phyloP scores from a whole-genome alignment of 768 basidiomycete species.

The Leccinum truebloodii region DNA sequence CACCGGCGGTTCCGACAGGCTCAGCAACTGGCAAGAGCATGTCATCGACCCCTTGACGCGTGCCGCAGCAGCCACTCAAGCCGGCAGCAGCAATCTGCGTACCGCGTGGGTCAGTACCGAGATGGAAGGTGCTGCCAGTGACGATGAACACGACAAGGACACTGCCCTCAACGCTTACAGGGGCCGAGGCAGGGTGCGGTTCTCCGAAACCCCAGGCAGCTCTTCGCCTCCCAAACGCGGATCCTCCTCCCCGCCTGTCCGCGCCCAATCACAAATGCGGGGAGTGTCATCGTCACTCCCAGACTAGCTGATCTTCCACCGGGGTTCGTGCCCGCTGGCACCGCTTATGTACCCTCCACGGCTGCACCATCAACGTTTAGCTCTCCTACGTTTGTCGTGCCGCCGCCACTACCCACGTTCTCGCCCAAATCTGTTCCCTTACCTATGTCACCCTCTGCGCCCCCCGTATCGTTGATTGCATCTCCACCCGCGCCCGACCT shows the following conservation, averaged over 20 bases:
- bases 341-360: constrained; percentile 17
- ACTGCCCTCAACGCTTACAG: constrained; percentile 8
- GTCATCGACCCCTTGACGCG: constrained; percentile 32
- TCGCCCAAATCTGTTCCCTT: constrained; percentile 26
- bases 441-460: constrained; percentile 6
- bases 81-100: constrained; percentile 20
- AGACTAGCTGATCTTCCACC: constrained; percentile 27
- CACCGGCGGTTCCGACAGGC: constrained; percentile 18
- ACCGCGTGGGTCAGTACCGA: constrained; percentile 45
- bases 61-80: constrained; percentile 22
- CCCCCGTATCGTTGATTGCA: too few species aligned
- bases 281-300: constrained; percentile 18
- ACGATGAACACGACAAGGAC: constrained; percentile 29
- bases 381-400: constrained; percentile 13
- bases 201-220: constrained; percentile 20
- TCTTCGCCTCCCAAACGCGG: constrained; percentile 14
- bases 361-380: constrained; percentile 10
- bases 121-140: constrained; percentile 36
- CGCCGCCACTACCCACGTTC: constrained; percentile 14
- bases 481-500: constrained; percentile 2
- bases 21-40: constrained; percentile 31
- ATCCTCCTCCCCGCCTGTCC: constrained; percentile 16
- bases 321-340: constrained; percentile 30
- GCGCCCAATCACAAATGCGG: neutral
- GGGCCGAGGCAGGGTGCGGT: constrained; percentile 16